phyloP scores from a whole-genome alignment of 1,139 yeast genomes.

The Candida sp. region DNA sequence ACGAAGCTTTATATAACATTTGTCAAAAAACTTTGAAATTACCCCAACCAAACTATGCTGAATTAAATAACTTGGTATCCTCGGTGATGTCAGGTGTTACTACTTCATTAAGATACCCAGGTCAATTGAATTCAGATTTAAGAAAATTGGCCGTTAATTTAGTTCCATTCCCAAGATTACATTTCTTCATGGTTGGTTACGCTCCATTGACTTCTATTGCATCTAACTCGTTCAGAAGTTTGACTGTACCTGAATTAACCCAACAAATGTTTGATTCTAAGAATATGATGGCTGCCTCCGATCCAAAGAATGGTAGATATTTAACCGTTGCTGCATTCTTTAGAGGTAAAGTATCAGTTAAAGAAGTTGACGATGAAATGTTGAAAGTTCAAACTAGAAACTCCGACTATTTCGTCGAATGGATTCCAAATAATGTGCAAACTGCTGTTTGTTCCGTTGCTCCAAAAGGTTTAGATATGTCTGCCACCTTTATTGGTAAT shows the following conservation, averaged over 20 bases:
- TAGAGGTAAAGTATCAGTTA: conserved; percentile 88
- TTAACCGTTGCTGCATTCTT: conserved; percentile 93
- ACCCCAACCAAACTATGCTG: conserved; percentile 72
- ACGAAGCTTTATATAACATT: conserved; percentile 87
- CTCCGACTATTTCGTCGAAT: conserved; percentile 82
- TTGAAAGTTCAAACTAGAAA: conserved; percentile 78
- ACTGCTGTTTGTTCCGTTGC: conserved; percentile 91
- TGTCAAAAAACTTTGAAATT: conserved; percentile 83
- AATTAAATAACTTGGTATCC: conserved; percentile 78
- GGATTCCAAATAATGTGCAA: conserved; percentile 97
- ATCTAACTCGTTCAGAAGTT: conserved; percentile 76
- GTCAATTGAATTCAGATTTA: conserved; percentile 88
- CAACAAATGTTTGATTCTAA: conserved; percentile 91
- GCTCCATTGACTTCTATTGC: conserved; percentile 86
- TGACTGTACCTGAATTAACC: conserved; percentile 86
- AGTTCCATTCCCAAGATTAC: conserved; percentile 94
- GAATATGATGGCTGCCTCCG: conserved; percentile 95
- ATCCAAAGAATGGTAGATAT: conserved; percentile 88
- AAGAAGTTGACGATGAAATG: conserved; percentile 95
- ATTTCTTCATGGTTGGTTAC: conserved; percentile 92
- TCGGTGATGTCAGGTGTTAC: conserved; percentile 94
- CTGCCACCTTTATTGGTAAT: conserved; percentile 91
- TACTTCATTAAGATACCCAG: conserved; percentile 87
- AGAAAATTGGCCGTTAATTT: conserved; percentile 90
- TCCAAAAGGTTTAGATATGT: conserved; percentile 80